Base-by-base conservation (phyloP, 805 yeast genomes). In the Teunomyces gatunensis region DNA sequence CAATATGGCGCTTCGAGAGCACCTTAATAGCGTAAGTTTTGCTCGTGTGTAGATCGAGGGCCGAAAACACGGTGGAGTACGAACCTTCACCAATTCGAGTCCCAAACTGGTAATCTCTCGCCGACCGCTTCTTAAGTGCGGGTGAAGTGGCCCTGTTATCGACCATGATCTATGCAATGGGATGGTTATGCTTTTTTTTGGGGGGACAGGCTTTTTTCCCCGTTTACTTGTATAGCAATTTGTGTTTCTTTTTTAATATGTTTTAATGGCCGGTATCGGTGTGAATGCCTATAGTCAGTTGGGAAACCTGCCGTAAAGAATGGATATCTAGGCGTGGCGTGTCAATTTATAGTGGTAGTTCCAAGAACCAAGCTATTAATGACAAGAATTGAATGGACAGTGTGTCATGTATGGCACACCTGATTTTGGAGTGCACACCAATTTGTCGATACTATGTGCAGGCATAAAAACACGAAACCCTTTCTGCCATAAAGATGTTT, bases 41-140 rank as follows among this genome's bases (percentile, higher is more conserved):
- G 60, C 82, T 76, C 40, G 87, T 85, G 57, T 82, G 84, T 20
- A 81, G 62, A 51, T 92, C 97, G 4, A 86, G 73, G 0, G 96
- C 99, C 48, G 87, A 86, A 57, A 81, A 88, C 7, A 92, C 99
- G 5, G 95, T 89, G 9, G 98, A 91, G 63, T 92, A 94, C 6
- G 97, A 89, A 1, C 99, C 99, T 63, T 89, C 96, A 4, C 99
- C 99, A 20, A 94, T 79, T 39, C 86, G 83, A 13, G 88, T 83
- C 7, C 96, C 95, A 62, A 94, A 89, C 52, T 83, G 85, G 65
- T 91, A 94, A 62, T 94, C 99, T 54, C 84, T 81, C 10, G 89
- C 95, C 17, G 85, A 69, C 55, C 79, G 68, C 57, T 40, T 40
- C 27, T 37, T 37, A 27, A 13, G 29, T 10, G 40, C 27, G 7